phyloP scores from a whole-genome alignment of 495 filamentous ascomycete genomes.

The Penicillium arizonense region DNA sequence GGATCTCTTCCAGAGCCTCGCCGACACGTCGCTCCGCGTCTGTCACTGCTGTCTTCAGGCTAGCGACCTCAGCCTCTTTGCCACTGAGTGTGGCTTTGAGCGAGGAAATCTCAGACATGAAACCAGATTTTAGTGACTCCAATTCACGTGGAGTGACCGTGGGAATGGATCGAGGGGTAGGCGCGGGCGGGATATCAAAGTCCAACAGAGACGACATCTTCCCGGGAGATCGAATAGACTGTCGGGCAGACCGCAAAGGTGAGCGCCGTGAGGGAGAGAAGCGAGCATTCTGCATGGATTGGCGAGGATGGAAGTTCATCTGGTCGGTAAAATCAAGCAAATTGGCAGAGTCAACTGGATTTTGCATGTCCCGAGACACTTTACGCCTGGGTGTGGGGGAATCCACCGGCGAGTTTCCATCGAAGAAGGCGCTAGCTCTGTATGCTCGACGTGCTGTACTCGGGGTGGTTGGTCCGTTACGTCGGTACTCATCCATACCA shows the following conservation, averaged over 20 bases:
- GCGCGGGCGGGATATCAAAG: slow-evolving; percentile 86
- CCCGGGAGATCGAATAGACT: slow-evolving; percentile 36
- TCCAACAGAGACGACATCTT: slow-evolving; percentile 65
- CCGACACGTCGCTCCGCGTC: slow-evolving; percentile 93
- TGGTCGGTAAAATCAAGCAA: slow-evolving; percentile 89
- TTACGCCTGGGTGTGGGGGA: slow-evolving; percentile 60
- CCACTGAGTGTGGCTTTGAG: slow-evolving; percentile 86
- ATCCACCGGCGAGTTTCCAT: slow-evolving; percentile 38
- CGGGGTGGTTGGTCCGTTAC: slow-evolving; percentile 34
- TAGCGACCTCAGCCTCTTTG: slow-evolving; percentile 83
- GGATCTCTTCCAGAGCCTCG: slow-evolving; percentile 74
- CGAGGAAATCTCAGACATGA: slow-evolving; percentile 85
- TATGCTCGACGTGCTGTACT: slow-evolving; percentile 30
- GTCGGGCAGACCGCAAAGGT: slow-evolving; percentile 31
- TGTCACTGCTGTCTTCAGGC: slow-evolving; percentile 77
- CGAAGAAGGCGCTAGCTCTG: slow-evolving; percentile 31
- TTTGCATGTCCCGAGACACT: slow-evolving; percentile 56
- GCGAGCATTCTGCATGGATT: slow-evolving; percentile 36
- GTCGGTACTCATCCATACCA: slow-evolving; percentile 14
- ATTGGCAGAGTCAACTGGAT: slow-evolving; percentile 36
- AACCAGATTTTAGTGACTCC: slow-evolving; percentile 84
- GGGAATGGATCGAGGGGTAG: slow-evolving; percentile 88
- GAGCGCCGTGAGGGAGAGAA: slow-evolving; percentile 47
- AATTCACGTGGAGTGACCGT: slow-evolving; percentile 89
- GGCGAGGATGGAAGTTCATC: slow-evolving; percentile 53